A percentile compares a stretch with the other conserved stretches of the same genome.
These are phyloP conservation scores for Botrytis tulipae DNA, from an alignment of 2,329 filamentous ascomycete genomes.

Conservation along the genomic window DNA sequence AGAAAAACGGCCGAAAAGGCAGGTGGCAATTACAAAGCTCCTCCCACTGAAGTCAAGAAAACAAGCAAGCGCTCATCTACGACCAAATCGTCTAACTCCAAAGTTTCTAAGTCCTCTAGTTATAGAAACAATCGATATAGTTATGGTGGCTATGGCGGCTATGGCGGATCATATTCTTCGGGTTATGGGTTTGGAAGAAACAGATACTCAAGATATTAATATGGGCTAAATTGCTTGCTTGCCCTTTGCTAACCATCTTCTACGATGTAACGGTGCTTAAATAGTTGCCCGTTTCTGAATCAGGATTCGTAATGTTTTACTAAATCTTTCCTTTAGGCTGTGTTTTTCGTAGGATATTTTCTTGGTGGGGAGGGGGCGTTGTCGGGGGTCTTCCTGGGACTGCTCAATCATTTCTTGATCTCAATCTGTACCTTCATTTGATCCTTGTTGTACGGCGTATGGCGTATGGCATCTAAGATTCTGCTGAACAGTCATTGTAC, in stretches of 20 bases:
- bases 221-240: neutral
- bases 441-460: too few species aligned
- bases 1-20: neutral
- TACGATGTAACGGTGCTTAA: rapidly evolving
- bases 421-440: too few species aligned
- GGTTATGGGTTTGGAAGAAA: neutral
- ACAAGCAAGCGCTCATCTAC: neutral
- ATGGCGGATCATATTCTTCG: neutral
- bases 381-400: too few species aligned
- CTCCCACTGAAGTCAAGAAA: neutral
- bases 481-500: neutral
- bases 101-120: neutral
- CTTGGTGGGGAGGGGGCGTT: too few species aligned
- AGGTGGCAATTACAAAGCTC: conserved; percentile 3
- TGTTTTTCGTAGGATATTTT: neutral
- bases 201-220: neutral
- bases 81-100: neutral
- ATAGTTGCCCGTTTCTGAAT: neutral
- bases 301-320: rapidly evolving
- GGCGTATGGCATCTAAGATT: neutral
- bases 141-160: neutral
- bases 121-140: neutral
- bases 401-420: too few species aligned
- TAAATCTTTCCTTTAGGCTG: neutral
- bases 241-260: neutral